A percentile compares a stretch with the other conserved stretches of the same genome.
These are phyloP conservation scores for sunflower (Helianthus annuus) DNA, from an alignment of 129 eudicot species.

Conservation along the genomic window HanXRQr2.0-SUNRISE NC_035438.2:76981177-76981676, in stretches of 20 bases:
- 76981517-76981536: conserved; percentile 64
- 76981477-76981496: conserved; percentile 48
- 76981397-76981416: no score
- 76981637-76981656: conserved; percentile 85
- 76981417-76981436: conserved; percentile 17
- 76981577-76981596: conserved; percentile 77
- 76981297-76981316: no score
- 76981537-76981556: conserved; percentile 80
- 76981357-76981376: no score
- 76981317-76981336: no score
- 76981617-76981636: conserved; percentile 93
- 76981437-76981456: conserved; percentile 65
- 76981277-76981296: no score
- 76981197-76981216: no score
- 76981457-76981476: conserved; percentile 37
- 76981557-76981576: conserved; percentile 86
- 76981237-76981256: no score
- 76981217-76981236: no score
- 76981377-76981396: no score
- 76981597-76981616: conserved; percentile 74
- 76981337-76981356: no score
- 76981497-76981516: conserved; percentile 77
- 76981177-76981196: no score
- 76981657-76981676: conserved; percentile 88
- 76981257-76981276: no score